Base-by-base conservation (phyloP, 1,284 basidiomycete genomes). In the Austroboletus niveus region DNA sequence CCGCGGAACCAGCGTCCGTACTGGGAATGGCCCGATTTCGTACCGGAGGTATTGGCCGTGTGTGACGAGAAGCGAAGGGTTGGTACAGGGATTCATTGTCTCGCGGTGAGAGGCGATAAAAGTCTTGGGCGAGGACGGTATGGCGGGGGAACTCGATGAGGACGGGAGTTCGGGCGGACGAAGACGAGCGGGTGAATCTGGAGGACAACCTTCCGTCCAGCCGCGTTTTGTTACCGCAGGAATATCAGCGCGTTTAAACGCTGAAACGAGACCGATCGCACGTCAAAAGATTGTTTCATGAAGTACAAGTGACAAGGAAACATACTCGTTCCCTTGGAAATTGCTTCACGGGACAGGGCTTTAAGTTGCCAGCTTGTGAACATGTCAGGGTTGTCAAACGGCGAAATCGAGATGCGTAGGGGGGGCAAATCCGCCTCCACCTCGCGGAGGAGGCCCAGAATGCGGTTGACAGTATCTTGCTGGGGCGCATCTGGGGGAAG, bases 1-100 rank as follows among this genome's bases (percentile, higher is more conserved):
- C 31, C 78, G 73, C 0, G 84, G 85, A 14, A 76, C 68, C 53
- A 85, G 65, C 8, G 69, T 69, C 8, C 59, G 69, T 47, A 74
- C 68, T 0, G 82, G 78, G 7, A 63, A 63, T 0, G 84, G 83
- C 0, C 84, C 84, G 6, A 60, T 64, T 36, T 73, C 65, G 45
- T 78, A 72, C 0, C 77, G 75, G 29, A 87, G 72, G 62, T 82
- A 85, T 45, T 83, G 80, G 0, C 80, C 81, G 44, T 83, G 77
- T 0, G 73, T 72, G 17, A 73, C 71, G 24, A 83, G 62, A 31
- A 75, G 64, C 11, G 69, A 66, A 0, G 82, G 81, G 60, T 85
- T 78, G 3, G 60, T 58, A 60, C 84, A 87, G 2, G 84, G 83
- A 63, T 87, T 73, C 85, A 87, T 88, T 1, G 78, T 55, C 7